Evolutionary conservation across 2,329 filamentous ascomycete genomes (phyloP).

Genomic region (Penicillium crustosum): DNA sequence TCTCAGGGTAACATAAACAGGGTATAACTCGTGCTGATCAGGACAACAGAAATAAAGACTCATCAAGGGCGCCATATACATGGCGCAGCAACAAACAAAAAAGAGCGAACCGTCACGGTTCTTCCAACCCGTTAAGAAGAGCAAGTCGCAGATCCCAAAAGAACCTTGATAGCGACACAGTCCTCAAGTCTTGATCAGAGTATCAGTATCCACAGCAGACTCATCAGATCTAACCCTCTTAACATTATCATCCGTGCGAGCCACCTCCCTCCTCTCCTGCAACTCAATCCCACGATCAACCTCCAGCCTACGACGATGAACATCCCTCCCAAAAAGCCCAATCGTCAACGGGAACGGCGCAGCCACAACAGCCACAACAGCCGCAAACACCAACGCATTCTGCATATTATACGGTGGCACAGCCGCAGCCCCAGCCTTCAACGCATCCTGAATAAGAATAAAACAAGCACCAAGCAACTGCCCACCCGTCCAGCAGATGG

Average conservation of each 20-base stretch:
- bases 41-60: not conserved
- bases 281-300: conserved; percentile 36
- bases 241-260: not conserved
- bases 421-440: conserved; percentile 54
- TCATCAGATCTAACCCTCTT: not conserved
- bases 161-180: not conserved
- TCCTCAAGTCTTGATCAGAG: not conserved
- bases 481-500: conserved; percentile 80
- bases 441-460: conserved; percentile 75
- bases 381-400: conserved; percentile 73
- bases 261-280: conserved; percentile 15
- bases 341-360: conserved; percentile 68
- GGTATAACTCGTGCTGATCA: not conserved
- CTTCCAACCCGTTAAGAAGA: not conserved
- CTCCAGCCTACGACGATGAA: conserved; percentile 43
- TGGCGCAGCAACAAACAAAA: not conserved
- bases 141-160: not conserved
- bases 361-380: conserved; percentile 64
- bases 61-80: not conserved
- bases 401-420: conserved; percentile 71
- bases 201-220: not conserved
- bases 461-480: conserved; percentile 84
- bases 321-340: conserved; percentile 64
- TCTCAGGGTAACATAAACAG: not conserved
- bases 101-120: not conserved